Conservation (phyloP, 2,329 filamentous ascomycete genomes). For the Diatrype stigma region DNA sequence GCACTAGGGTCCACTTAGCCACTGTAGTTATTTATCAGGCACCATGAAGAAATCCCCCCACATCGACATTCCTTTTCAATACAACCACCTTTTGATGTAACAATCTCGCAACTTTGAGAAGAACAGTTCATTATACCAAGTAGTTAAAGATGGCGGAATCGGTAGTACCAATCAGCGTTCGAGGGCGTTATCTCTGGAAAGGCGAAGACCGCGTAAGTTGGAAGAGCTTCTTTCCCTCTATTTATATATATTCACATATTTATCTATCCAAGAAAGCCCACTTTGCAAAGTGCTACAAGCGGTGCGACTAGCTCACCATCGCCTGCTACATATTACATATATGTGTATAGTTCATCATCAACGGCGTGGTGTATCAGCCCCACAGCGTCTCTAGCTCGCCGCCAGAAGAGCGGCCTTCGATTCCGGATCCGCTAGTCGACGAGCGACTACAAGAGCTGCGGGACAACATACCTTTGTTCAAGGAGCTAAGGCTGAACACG, state of each 20-base stretch:
- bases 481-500: constrained; percentile 22
- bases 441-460: constrained; percentile 16
- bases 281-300: too few species aligned
- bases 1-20: too few species aligned
- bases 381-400: neutral
- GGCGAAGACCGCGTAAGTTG: constrained; percentile 13
- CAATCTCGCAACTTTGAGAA: too few species aligned
- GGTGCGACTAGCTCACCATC: neutral
- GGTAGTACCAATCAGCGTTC: constrained; percentile 12
- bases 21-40: too few species aligned
- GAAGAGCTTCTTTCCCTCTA: too few species aligned
- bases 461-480: constrained; percentile 19
- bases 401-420: neutral
- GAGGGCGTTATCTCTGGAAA: constrained; percentile 18
- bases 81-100: too few species aligned
- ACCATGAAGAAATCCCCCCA: too few species aligned
- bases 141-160: constrained; percentile 13
- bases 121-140: neutral
- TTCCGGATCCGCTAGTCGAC: constrained; percentile 16
- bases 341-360: constrained; percentile 16
- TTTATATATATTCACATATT: too few species aligned
- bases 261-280: too few species aligned
- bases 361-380: constrained; percentile 18
- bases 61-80: too few species aligned
- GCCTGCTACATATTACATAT: neutral